Conservation (phyloP, 2,329 filamentous ascomycete genomes). For the Rhytidhysteron rufulum region DNA sequence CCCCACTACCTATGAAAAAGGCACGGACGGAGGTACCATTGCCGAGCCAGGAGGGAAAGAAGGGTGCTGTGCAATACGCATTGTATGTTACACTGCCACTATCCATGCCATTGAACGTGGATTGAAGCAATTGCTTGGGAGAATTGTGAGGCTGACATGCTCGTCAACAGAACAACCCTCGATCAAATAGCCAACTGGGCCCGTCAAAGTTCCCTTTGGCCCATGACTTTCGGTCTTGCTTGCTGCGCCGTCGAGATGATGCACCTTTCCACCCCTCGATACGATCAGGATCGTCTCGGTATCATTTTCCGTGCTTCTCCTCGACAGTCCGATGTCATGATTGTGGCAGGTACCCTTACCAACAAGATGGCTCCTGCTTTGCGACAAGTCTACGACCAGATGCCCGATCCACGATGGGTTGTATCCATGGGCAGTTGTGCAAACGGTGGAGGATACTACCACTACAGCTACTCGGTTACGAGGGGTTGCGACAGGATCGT, state of each 20-base stretch:
- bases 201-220: constrained; percentile 84
- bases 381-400: constrained; percentile 90
- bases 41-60: constrained; percentile 73
- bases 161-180: constrained; percentile 62
- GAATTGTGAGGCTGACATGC: constrained; percentile 13
- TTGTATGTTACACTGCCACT: constrained; percentile 60
- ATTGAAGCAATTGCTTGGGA: not conserved
- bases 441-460: constrained; percentile 82
- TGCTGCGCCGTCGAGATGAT: constrained; percentile 95
- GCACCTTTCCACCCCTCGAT: constrained; percentile 85
- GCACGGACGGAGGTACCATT: constrained; percentile 68
- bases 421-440: constrained; percentile 81
- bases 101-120: not conserved
- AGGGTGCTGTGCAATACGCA: constrained; percentile 79
- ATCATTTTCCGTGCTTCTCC: constrained; percentile 91
- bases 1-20: constrained; percentile 50
- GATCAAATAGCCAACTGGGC: constrained; percentile 85
- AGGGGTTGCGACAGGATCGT: constrained; percentile 75
- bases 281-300: constrained; percentile 84
- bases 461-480: constrained; percentile 78
- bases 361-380: constrained; percentile 96
- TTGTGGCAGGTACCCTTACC: constrained; percentile 86
- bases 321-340: constrained; percentile 90
- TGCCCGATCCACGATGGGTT: constrained; percentile 89
- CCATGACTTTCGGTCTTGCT: constrained; percentile 84